Percentiles rank a stretch among this genome's conserved stretches.
These are phyloP conservation scores for Sporothrix schenckii DNA, from an alignment of 2,329 filamentous ascomycete genomes.

Conservation along the genomic window DNA sequence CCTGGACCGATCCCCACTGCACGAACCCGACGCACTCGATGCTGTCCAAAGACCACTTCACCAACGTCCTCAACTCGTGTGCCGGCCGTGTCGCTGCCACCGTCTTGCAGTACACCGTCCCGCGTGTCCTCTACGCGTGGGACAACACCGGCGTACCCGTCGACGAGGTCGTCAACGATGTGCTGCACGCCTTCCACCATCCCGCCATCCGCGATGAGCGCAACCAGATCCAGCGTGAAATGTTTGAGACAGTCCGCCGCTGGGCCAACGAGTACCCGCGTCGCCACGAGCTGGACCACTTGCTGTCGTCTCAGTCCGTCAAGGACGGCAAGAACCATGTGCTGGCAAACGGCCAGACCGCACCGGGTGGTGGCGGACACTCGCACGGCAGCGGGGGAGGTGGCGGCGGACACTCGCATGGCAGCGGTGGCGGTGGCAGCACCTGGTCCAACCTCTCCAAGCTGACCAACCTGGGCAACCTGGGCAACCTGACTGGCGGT, in stretches of 20 bases:
- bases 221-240: constrained; percentile 79
- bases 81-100: constrained; percentile 73
- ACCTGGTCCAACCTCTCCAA: constrained; percentile 34
- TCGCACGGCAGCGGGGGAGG: constrained; percentile 40
- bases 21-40: constrained; percentile 81
- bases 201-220: constrained; percentile 76
- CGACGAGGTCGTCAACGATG: constrained; percentile 80
- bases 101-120: constrained; percentile 83
- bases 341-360: constrained; percentile 44
- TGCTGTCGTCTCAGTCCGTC: constrained; percentile 84
- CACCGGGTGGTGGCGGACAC: constrained; percentile 39
- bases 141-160: constrained; percentile 82
- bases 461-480: constrained; percentile 50
- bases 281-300: constrained; percentile 67
- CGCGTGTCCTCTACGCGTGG: constrained; percentile 90
- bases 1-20: constrained; percentile 75
- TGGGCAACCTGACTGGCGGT: constrained; percentile 43
- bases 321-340: constrained; percentile 80
- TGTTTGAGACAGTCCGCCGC: constrained; percentile 82
- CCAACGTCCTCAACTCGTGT: constrained; percentile 74
- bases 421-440: constrained; percentile 40
- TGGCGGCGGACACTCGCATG: constrained; percentile 41
- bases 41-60: constrained; percentile 83
- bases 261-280: constrained; percentile 76
- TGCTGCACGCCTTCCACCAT: constrained; percentile 85